A percentile compares a stretch with the other conserved stretches of the same genome.
Evolutionary conservation across 2,329 filamentous ascomycete species (phyloP).

Genomic region (Nemania bipapillata): DNA sequence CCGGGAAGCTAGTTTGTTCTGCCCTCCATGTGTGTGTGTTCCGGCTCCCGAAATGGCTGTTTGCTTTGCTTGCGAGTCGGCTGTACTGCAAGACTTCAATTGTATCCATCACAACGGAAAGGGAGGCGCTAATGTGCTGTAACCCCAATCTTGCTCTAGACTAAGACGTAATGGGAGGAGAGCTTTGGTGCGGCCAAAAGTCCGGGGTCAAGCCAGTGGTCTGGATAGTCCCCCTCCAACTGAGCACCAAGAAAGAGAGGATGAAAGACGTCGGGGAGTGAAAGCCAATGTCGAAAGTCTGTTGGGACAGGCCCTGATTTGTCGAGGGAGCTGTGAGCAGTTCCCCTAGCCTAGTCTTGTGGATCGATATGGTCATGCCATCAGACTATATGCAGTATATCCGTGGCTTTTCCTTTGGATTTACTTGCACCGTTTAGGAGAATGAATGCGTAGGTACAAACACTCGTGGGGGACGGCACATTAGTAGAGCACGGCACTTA

Average conservation of each 20-base stretch:
- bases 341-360: slow-evolving; percentile 13
- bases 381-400: not conserved
- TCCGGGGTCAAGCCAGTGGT: slow-evolving; percentile 30
- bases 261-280: slow-evolving; percentile 37
- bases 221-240: slow-evolving; percentile 3
- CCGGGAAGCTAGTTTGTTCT: not conserved
- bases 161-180: slow-evolving; percentile 30
- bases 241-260: slow-evolving; percentile 31
- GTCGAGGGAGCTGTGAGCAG: slow-evolving; percentile 39
- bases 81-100: slow-evolving; percentile 10
- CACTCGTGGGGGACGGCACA: not conserved
- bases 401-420: no score
- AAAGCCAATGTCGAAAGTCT: slow-evolving; percentile 41
- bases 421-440: no score
- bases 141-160: slow-evolving; percentile 26
- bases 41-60: slow-evolving; percentile 1
- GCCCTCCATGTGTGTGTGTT: slow-evolving; percentile 14
- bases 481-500: no score
- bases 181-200: slow-evolving; percentile 21
- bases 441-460: not conserved
- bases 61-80: slow-evolving; percentile 28
- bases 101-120: slow-evolving; percentile 25
- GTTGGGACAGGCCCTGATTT: slow-evolving; percentile 35
- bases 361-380: slow-evolving; percentile 23
- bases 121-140: slow-evolving; percentile 35